phyloP scores from a whole-genome alignment of 768 basidiomycete species.

The Leccinellum luteum region DNA sequence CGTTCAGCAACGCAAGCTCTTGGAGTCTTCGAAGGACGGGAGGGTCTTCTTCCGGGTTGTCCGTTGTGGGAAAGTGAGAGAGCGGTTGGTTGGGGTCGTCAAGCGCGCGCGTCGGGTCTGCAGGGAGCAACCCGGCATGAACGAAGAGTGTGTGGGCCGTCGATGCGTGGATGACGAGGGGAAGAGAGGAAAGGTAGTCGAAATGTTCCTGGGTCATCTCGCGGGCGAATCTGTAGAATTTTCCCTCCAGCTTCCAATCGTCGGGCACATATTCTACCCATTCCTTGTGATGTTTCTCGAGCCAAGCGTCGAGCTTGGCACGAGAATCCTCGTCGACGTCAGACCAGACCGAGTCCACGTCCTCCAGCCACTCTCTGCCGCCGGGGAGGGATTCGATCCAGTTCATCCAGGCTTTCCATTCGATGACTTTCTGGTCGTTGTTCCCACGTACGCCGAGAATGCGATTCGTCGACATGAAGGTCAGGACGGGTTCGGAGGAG shows the following conservation, averaged over 20 bases:
- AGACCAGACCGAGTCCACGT: conserved; percentile 46
- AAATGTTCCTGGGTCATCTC: conserved; percentile 62
- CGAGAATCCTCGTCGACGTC: conserved; percentile 28
- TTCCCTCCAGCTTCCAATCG: conserved; percentile 72
- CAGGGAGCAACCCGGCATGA: conserved; percentile 80
- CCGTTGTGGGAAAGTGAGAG: conserved; percentile 50
- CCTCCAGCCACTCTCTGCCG: conserved; percentile 52
- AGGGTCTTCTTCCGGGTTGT: conserved; percentile 19
- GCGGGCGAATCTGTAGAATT: conserved; percentile 75
- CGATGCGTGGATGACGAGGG: conserved; percentile 72
- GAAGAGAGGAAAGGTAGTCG: conserved; percentile 71
- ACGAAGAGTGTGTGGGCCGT: conserved; percentile 73
- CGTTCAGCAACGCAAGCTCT: conserved; percentile 62
- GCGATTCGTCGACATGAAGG: conserved; percentile 60
- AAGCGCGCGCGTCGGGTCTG: conserved; percentile 55
- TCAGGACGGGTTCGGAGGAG: conserved; percentile 61
- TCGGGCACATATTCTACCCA: conserved; percentile 57
- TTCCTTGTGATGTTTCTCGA: conserved; percentile 32
- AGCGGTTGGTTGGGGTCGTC: conserved; percentile 66
- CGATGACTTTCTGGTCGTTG: conserved; percentile 87
- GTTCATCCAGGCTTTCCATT: conserved; percentile 85
- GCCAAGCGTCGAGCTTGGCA: conserved; percentile 36
- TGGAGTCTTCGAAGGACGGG: conserved; percentile 51
- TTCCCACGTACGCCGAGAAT: conserved; percentile 88
- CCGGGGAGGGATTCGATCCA: conserved; percentile 58